Conservation (phyloP, 441 rosid genomes). For the Adansonia madagascariensis region DNA sequence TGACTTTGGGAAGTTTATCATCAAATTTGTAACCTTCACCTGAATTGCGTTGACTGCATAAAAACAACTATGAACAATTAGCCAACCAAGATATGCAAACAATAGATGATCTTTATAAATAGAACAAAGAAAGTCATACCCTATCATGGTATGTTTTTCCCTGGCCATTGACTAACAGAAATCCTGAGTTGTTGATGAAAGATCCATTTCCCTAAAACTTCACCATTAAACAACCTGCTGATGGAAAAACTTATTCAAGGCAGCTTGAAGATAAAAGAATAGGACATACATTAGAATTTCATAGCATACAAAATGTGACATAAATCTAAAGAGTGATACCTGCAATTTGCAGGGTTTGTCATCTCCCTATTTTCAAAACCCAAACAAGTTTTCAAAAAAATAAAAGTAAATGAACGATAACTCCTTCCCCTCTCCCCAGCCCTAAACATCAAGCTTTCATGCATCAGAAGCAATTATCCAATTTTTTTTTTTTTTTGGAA, state of each 20-base stretch:
- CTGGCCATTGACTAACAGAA: conserved; percentile 42
- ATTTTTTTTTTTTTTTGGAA: background rate
- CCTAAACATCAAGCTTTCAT: conserved; percentile 3
- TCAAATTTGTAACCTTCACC: conserved; percentile 44
- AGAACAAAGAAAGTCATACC: conserved; percentile 26
- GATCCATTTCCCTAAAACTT: conserved; percentile 18
- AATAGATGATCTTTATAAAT: conserved; percentile 21
- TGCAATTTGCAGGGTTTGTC: conserved; percentile 12
- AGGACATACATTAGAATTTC: background rate
- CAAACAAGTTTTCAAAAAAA: background rate
- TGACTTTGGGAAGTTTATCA: conserved; percentile 58
- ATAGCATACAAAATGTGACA: background rate
- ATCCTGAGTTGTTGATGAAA: conserved; percentile 19
- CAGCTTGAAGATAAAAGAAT: background rate
- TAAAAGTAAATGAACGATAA: background rate
- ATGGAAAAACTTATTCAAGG: background rate
- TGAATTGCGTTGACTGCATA: conserved; percentile 47
- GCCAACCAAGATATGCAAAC: conserved; percentile 23
- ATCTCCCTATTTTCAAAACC: conserved; percentile 1
- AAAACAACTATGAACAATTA: conserved; percentile 21
- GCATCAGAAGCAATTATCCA: background rate
- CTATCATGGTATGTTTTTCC: conserved; percentile 44
- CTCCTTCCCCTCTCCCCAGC: background rate
- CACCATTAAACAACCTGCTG: conserved; percentile 2
- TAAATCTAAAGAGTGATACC: background rate